Conservation (phyloP, 2,329 filamentous ascomycete genomes). For the Talaromyces atroroseus region DNA sequence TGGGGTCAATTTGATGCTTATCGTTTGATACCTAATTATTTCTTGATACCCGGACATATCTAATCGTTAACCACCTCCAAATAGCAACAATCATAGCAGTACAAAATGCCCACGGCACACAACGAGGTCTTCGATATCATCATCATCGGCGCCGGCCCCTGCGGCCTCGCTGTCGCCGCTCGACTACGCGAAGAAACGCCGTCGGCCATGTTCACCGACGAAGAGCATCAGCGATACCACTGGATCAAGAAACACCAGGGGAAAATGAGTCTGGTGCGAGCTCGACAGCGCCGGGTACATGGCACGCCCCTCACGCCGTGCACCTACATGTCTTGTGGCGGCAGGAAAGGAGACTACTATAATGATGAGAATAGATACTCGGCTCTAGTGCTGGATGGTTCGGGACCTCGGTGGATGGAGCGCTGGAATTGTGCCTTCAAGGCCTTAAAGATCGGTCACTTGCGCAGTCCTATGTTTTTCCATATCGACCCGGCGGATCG, state of each 20-base stretch:
- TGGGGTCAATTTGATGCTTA: too few species aligned
- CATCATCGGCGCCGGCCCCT: conserved; percentile 69
- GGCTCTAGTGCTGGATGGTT: conserved; percentile 63
- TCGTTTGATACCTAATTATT: too few species aligned
- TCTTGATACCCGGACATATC: too few species aligned
- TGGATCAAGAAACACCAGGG: conserved; percentile 65
- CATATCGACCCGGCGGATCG: conserved; percentile 71
- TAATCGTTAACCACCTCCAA: too few species aligned
- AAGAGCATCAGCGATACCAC: conserved; percentile 74
- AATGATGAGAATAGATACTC: conserved; percentile 21
- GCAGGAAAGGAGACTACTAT: too few species aligned
- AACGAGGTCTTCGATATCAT: conserved; percentile 52
- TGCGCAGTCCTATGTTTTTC: conserved; percentile 78
- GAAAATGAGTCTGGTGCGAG: conserved; percentile 42
- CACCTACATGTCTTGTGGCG: not conserved
- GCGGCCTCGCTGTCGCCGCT: conserved; percentile 67
- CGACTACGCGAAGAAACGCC: conserved; percentile 67
- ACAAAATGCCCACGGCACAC: not conserved
- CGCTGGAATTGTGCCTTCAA: conserved; percentile 67
- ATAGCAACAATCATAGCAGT: not conserved
- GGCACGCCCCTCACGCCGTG: not conserved
- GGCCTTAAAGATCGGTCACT: conserved; percentile 62
- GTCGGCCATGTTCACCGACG: conserved; percentile 74
- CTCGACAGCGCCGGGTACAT: not conserved
- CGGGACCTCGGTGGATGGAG: conserved; percentile 60